Evolutionary conservation across 2,329 filamentous ascomycete species (phyloP), one percentile per base, ranked within the genome.

Genomic region (Pseudovirgaria hyperparasitica): DNA sequence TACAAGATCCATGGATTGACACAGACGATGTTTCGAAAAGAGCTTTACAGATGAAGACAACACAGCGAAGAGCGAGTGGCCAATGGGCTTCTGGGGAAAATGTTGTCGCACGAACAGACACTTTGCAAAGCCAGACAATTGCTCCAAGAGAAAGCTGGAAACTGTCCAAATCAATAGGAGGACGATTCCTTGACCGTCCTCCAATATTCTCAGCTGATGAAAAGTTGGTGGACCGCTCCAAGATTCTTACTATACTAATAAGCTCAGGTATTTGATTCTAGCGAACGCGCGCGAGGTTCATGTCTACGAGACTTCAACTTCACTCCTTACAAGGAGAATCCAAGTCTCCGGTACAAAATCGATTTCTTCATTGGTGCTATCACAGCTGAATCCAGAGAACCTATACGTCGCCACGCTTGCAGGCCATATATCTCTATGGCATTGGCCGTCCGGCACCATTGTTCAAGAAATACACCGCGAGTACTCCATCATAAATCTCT

Each of bases 301-400:
- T 48, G 67, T 93, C 15, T 92, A 90, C 54, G 80, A 81, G 2
- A 72, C 82, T 16, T 63, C 71, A 37, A 85, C 84, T 29, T 96
- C 90, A 2, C 69, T 92, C 26, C 70, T 92, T 13, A 63, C 82
- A 23, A 75, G 82, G 39, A 72, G 74, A 30, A 76, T 94, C 25
- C 58, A 68, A 9, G 58, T 76, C 16, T 52, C 60, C 39, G 46
- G 54, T 41, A 51, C 60, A 13, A 52, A 40, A 9, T 24, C 46
- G 8, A 55, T 76, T 13, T 54, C 61, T 13, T 60, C 61, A 14
- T 72, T 64, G 41, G 57, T 60, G 12, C 38, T 72, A 17, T 75
- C 63, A 29, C 55, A 57, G 16, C 42, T 46, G 26, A 58, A 72
- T 49, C 40, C 62, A 34, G 51, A 68, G 42, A 48, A 64, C 24